Conservation (phyloP, 1,284 basidiomycete genomes). For the Fistulinella staudtii region DNA sequence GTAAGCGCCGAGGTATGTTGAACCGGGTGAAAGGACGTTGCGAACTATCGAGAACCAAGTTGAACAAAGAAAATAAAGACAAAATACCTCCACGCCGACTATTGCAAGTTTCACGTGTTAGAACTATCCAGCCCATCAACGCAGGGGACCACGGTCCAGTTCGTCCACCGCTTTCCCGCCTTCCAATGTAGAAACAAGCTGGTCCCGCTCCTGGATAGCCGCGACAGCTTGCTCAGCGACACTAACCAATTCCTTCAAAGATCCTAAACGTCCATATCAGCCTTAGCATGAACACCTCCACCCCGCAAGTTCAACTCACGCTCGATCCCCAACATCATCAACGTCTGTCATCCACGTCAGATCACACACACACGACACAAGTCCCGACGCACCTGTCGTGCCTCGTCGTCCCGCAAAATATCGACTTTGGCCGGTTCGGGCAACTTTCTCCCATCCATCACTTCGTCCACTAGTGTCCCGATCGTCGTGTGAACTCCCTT, state of each 20-base stretch:
- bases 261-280: slow-evolving; percentile 13
- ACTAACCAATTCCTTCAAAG: slow-evolving; percentile 22
- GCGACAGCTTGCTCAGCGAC: slow-evolving; percentile 23
- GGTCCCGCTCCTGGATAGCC: slow-evolving; percentile 22
- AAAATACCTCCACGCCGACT: no score
- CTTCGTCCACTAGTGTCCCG: slow-evolving; percentile 44
- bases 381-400: slow-evolving; percentile 40
- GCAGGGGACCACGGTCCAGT: no score
- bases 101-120: no score
- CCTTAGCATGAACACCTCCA: no score
- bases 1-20: no score
- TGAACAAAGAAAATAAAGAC: no score
- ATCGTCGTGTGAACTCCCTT: slow-evolving; percentile 38
- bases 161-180: slow-evolving; percentile 6
- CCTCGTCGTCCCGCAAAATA: slow-evolving; percentile 46
- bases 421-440: slow-evolving; percentile 42
- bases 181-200: slow-evolving; percentile 5
- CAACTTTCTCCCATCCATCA: slow-evolving; percentile 41
- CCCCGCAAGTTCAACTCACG: no score
- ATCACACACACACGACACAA: neutral
- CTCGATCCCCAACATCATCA: slow-evolving; percentile 53
- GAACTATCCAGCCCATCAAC: no score
- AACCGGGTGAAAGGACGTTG: no score
- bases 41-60: no score
- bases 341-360: slow-evolving; percentile 31